A percentile compares a stretch with the other conserved stretches of the same genome.
Evolutionary conservation across 257 asterid species (phyloP).

Genomic region (Pogostemon cablin): DNA sequence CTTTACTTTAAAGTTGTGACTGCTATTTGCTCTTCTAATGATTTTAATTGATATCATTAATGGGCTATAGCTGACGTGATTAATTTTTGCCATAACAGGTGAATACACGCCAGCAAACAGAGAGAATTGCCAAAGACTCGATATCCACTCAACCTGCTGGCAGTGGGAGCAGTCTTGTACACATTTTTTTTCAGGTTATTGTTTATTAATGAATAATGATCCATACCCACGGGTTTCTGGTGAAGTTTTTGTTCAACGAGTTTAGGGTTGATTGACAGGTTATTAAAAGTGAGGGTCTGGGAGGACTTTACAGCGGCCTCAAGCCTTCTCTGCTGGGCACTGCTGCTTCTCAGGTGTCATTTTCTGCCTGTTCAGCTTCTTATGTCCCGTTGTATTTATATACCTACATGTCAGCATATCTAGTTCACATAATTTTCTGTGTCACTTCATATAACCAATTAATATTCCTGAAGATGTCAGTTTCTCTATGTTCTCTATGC

Average conservation of each 20-base stretch:
- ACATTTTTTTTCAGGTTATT: constrained; percentile 58
- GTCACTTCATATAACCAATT: neutral
- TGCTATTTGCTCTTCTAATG: no score
- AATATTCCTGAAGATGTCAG: constrained; percentile 2
- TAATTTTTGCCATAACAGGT: constrained; percentile 48
- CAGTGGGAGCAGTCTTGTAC: constrained; percentile 55
- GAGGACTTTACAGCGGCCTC: constrained; percentile 95
- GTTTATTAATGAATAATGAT: neutral
- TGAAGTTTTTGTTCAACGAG: neutral
- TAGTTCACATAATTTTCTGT: neutral
- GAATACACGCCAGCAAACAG: constrained; percentile 95
- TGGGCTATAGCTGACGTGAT: constrained; percentile 15
- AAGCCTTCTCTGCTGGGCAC: constrained; percentile 91
- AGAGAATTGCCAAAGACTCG: constrained; percentile 65
- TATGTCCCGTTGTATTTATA: no score
- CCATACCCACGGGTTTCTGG: neutral
- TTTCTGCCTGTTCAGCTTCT: constrained; percentile 5
- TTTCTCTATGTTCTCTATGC: neutral
- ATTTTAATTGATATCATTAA: neutral
- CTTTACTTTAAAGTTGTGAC: neutral
- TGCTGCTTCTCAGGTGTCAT: constrained; percentile 80
- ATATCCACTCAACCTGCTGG: constrained; percentile 30
- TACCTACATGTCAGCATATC: neutral
- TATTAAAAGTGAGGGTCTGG: constrained; percentile 72
- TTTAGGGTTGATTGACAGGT: constrained; percentile 40